A percentile compares a stretch with the other conserved stretches of the same genome.
These are phyloP conservation scores for Fusarium sp. DNA, from an alignment of 2,329 filamentous ascomycete species.

Conservation along the genomic window DNA sequence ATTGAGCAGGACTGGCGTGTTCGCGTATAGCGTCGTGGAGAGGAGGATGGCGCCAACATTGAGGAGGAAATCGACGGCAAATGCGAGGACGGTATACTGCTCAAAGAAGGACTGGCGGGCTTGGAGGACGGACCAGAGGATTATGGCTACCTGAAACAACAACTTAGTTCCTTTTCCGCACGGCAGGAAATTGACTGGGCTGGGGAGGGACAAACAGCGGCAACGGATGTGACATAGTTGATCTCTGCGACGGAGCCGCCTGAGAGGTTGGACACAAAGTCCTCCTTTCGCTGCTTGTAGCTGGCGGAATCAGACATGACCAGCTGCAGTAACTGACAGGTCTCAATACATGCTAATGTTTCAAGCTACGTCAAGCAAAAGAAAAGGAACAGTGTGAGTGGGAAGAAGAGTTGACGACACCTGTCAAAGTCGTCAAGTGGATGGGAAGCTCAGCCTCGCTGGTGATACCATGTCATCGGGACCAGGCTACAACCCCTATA, in stretches of 20 bases:
- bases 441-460: constrained; percentile 39
- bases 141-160: constrained; percentile 70
- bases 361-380: constrained; percentile 1
- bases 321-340: constrained; percentile 11
- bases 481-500: constrained; percentile 8
- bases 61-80: constrained; percentile 83
- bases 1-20: constrained; percentile 75
- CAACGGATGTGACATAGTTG: constrained; percentile 82
- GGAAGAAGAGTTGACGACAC: constrained; percentile 31
- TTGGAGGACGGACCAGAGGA: constrained; percentile 91
- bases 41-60: constrained; percentile 84
- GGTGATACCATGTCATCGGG: constrained; percentile 27
- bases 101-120: constrained; percentile 84
- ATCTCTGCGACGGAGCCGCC: constrained; percentile 87
- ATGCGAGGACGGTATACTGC: constrained; percentile 71
- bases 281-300: constrained; percentile 94
- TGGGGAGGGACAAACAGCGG: constrained; percentile 67
- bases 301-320: constrained; percentile 56
- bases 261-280: constrained; percentile 89
- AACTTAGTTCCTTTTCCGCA: constrained; percentile 25
- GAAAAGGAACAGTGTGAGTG: not conserved
- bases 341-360: constrained; percentile 25
- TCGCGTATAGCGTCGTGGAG: constrained; percentile 84
- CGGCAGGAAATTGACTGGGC: not conserved
- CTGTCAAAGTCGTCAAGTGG: constrained; percentile 31